Conservation (phyloP, 192 early-diverging fungal species). For the Gryganskiella cystojenkinii region DNA sequence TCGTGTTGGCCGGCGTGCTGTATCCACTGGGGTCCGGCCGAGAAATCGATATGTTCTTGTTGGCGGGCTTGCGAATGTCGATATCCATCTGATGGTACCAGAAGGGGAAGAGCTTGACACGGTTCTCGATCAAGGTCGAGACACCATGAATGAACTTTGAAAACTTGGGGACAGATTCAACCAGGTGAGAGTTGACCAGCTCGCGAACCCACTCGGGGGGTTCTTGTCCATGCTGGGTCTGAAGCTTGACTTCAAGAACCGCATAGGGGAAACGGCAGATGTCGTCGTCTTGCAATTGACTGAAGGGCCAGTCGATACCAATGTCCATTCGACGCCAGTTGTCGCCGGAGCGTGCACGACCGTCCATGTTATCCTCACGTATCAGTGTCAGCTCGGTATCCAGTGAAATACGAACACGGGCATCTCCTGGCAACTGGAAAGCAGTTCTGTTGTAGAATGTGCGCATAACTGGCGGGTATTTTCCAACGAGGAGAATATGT, state of each 20-base stretch:
- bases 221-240: slow-evolving; percentile 90
- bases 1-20: slow-evolving; percentile 52
- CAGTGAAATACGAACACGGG: slow-evolving; percentile 96
- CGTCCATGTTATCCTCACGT: slow-evolving; percentile 92
- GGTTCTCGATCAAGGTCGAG: slow-evolving; percentile 83
- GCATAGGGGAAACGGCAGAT: slow-evolving; percentile 96
- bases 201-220: slow-evolving; percentile 95
- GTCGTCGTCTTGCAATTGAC: slow-evolving; percentile 86
- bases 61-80: slow-evolving; percentile 87
- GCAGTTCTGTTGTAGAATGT: slow-evolving; percentile 99
- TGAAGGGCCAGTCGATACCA: slow-evolving; percentile 91
- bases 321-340: slow-evolving; percentile 98
- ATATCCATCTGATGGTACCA: slow-evolving; percentile 97
- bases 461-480: slow-evolving; percentile 87
- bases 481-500: no score
- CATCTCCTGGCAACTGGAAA: slow-evolving; percentile 98
- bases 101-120: slow-evolving; percentile 88
- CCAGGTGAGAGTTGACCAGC: slow-evolving; percentile 88
- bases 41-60: slow-evolving; percentile 62
- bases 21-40: slow-evolving; percentile 59
- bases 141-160: slow-evolving; percentile 98
- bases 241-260: slow-evolving; percentile 96
- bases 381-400: slow-evolving; percentile 98
- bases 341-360: slow-evolving; percentile 74
- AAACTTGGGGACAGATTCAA: slow-evolving; percentile 96